Evolutionary conservation across 2,329 filamentous ascomycete genomes (phyloP), one percentile per base, ranked within the genome.

Genomic region (Aschersonia sp.): DNA sequence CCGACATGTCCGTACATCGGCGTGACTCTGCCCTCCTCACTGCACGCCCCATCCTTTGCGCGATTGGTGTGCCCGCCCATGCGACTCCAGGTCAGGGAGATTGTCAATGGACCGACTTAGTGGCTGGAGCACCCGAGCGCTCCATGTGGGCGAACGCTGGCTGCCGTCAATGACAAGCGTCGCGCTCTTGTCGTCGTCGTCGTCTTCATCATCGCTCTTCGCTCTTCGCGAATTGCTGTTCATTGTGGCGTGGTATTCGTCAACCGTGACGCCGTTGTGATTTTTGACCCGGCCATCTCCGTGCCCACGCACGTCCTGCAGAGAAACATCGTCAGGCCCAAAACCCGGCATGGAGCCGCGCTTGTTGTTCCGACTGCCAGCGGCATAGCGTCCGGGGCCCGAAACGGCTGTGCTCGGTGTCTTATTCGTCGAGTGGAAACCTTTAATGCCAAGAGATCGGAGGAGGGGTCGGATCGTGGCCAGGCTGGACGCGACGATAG

Each of bases 401-500:
- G 61, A 62, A 10, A 55, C 54, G 32, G 52, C 62, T 31, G 51
- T 56, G 30, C 57, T 64, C 22, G 60, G 60, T 4, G 64, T 65
- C 46, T 55, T 58, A 43, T 63, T 62, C 40, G 64, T 67, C 0
- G 68, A 64, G 4, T 64, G 62, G 54, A 76, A 76, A 6, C 72
- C 73, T 29, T 54, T 64, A 10, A 76, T 58, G 51, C 61, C 66
- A 60, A 68, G 63, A n/a, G 62, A 60, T 37, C 72, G 70, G 37
- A 78, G 66, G 1, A 78, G 64, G 4, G 74, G 74, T 3, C 73
- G 69, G 33, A 77, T 72, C 5, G 74, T 78, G 29, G 71, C 71
- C 9, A 77, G 61, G 50, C 71, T 75, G 2, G 73, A 69, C 10
- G 74, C 74, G 30, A 71, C 58, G 43, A 77, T 78, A 50, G 73